Conservation (phyloP, 78 protist species). For the Emiliania huxleyi region DNA sequence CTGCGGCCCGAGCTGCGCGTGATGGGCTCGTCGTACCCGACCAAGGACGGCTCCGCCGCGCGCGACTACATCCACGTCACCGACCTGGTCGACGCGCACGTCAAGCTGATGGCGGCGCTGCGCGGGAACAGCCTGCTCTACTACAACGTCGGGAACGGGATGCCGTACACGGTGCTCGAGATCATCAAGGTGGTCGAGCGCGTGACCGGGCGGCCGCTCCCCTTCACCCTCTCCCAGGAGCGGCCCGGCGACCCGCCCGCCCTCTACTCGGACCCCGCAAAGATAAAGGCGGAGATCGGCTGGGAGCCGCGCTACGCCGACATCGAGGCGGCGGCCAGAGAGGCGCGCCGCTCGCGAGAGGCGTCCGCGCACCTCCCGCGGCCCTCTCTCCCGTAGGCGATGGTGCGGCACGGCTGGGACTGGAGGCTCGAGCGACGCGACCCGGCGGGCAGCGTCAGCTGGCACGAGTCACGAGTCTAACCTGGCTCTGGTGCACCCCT, state of each 20-base stretch:
- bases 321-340: no score
- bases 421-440: background rate
- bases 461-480: no score
- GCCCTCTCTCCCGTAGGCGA: no score
- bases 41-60: conserved; percentile 93
- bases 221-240: background rate
- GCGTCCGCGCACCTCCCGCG: no score
- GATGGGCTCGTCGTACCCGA: background rate
- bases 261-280: background rate
- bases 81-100: conserved; percentile 73
- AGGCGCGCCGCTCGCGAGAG: no score
- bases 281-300: background rate
- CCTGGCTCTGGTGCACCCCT: no score
- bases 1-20: background rate
- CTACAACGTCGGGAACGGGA: conserved; percentile 25
- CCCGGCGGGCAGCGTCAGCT: no score
- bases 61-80: conserved; percentile 96
- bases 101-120: background rate
- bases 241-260: conserved; percentile 23
- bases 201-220: background rate
- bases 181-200: background rate
- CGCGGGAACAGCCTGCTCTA: background rate
- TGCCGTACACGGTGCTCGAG: background rate
- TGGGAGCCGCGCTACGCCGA: conserved; percentile 2
- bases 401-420: conserved; percentile 19